These are phyloP conservation scores for Olyra latifolia DNA, from an alignment of 176 grass and related monocot genomes.

Conservation along the genomic window DNA sequence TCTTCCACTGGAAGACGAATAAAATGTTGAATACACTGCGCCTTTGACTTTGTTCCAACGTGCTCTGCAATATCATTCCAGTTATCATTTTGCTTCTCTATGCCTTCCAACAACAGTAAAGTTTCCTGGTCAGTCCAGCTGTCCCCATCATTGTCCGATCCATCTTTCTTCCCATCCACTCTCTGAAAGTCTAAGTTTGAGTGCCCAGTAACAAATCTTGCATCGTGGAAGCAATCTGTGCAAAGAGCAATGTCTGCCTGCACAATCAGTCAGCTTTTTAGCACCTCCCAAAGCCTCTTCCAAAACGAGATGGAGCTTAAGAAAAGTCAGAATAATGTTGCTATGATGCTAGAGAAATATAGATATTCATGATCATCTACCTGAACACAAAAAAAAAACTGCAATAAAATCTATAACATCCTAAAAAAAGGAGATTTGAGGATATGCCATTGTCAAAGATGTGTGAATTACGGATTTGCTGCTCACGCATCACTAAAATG, in stretches of 20 bases:
- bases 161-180: conserved; percentile 69
- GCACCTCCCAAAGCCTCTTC: conserved; percentile 2
- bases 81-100: conserved; percentile 89
- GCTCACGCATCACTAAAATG: no score
- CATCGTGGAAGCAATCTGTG: conserved; percentile 81
- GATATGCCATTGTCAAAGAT: no score
- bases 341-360: background rate
- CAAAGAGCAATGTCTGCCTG: conserved; percentile 80
- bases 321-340: conserved; percentile 21
- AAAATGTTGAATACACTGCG: conserved; percentile 92
- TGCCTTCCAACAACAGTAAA: conserved; percentile 74
- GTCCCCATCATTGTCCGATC: conserved; percentile 58
- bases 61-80: conserved; percentile 91
- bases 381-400: conserved; percentile 11
- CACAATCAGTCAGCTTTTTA: conserved; percentile 34
- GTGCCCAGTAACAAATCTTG: conserved; percentile 82
- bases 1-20: conserved; percentile 86
- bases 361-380: background rate
- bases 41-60: conserved; percentile 85
- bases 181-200: conserved; percentile 90
- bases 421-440: background rate
- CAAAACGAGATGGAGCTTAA: background rate
- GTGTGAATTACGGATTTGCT: no score
- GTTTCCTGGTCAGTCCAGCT: conserved; percentile 96
- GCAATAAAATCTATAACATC: background rate